Percentiles rank a stretch among this genome's conserved stretches.
Evolutionary conservation across 768 basidiomycete species (phyloP).

Genomic region (Botryobasidium botryosum): DNA sequence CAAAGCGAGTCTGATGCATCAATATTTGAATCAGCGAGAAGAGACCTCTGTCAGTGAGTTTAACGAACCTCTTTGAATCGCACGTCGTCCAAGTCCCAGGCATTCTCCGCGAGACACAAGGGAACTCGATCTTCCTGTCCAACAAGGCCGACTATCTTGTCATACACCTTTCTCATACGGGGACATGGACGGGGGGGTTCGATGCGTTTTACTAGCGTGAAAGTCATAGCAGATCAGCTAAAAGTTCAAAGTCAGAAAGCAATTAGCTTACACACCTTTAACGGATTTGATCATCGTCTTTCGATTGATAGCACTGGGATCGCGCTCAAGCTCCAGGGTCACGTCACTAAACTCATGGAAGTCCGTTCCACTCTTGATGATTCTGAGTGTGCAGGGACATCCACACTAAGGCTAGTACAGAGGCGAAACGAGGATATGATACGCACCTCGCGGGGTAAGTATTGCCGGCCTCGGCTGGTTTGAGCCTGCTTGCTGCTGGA

Average conservation of each 20-base stretch:
- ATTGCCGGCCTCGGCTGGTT: too few species aligned
- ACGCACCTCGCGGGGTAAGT: constrained; percentile 46
- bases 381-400: constrained; percentile 1
- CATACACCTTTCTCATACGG: constrained; percentile 41
- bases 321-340: constrained; percentile 39
- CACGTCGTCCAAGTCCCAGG: constrained; percentile 57
- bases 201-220: constrained; percentile 45
- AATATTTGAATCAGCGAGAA: background rate
- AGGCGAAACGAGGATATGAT: constrained; percentile 52
- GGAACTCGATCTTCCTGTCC: too few species aligned
- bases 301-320: constrained; percentile 43
- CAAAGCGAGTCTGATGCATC: constrained; percentile 40
- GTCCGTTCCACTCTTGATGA: constrained; percentile 75
- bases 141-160: constrained; percentile 48
- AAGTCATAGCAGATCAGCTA: constrained; percentile 21
- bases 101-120: constrained; percentile 49
- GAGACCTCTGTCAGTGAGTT: background rate
- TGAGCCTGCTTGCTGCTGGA: too few species aligned
- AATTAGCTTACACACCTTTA: constrained; percentile 28
- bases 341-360: constrained; percentile 76
- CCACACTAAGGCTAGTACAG: constrained; percentile 16
- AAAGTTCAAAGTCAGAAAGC: constrained; percentile 4
- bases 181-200: constrained; percentile 41
- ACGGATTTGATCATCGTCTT: constrained; percentile 48
- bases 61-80: constrained; percentile 46